A percentile compares a stretch with the other conserved stretches of the same genome.
Conservation (phyloP, 2,329 filamentous ascomycete species). For the Aspergillus proliferans region DNA sequence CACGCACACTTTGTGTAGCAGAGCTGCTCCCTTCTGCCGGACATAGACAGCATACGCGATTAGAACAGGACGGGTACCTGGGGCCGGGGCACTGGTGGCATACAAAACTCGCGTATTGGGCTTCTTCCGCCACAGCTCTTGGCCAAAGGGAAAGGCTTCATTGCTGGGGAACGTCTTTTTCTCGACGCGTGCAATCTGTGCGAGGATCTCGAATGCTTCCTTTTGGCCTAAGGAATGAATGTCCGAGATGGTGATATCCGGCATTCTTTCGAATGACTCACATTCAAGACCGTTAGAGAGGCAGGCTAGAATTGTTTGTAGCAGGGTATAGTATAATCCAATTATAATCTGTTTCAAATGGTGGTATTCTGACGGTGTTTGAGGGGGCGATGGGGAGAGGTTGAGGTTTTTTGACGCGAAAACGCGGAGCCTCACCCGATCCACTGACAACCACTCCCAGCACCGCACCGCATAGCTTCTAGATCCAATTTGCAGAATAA, state of each 20-base stretch:
- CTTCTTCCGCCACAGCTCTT: slow-evolving; percentile 43
- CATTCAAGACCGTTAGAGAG: slow-evolving; percentile 12
- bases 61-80: slow-evolving; percentile 17
- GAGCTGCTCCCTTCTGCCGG: slow-evolving; percentile 38
- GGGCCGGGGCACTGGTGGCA: slow-evolving; percentile 14
- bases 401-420: no score
- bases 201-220: slow-evolving; percentile 31
- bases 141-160: slow-evolving; percentile 45
- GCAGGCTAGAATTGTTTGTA: neutral
- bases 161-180: slow-evolving; percentile 47
- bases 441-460: no score
- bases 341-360: no score
- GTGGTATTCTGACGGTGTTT: no score
- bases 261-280: slow-evolving; percentile 20
- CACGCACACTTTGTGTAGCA: slow-evolving; percentile 50
- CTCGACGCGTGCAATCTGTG: slow-evolving; percentile 37
- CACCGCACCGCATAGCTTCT: no score
- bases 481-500: neutral
- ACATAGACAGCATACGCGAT: slow-evolving; percentile 46
- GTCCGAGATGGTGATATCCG: slow-evolving; percentile 26
- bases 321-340: no score
- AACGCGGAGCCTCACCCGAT: no score
- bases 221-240: slow-evolving; percentile 32
- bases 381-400: no score
- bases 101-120: slow-evolving; percentile 43